Percentiles rank a stretch among this genome's conserved stretches.
These are phyloP conservation scores for Backusella westeae DNA, from an alignment of 192 early-diverging fungal genomes.

Conservation along the genomic window DNA sequence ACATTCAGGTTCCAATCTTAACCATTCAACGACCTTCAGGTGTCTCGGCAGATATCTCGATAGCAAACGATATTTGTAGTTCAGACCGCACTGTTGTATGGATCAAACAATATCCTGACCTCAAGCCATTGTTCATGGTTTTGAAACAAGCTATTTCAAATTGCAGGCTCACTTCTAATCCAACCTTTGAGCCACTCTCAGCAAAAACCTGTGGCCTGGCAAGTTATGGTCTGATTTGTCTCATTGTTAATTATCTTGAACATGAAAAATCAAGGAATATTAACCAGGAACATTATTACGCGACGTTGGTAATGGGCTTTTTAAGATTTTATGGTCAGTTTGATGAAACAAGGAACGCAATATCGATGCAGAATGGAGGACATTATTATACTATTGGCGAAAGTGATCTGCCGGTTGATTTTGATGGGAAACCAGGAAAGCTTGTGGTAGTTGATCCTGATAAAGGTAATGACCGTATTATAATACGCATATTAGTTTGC, in stretches of 20 bases:
- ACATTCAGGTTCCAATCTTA: conserved; percentile 20
- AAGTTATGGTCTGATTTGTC: conserved; percentile 27
- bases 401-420: neutral
- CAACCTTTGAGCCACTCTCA: conserved; percentile 15
- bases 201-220: conserved; percentile 21
- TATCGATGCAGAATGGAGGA: conserved; percentile 6
- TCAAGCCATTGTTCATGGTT: conserved; percentile 27
- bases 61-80: conserved; percentile 18
- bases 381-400: neutral
- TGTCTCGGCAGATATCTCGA: conserved; percentile 17
- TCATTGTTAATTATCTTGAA: conserved; percentile 30
- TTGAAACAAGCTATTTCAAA: conserved; percentile 28
- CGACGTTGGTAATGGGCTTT: conserved; percentile 10
- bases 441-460: conserved; percentile 15
- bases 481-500: neutral
- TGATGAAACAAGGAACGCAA: neutral
- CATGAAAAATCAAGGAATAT: neutral
- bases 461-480: neutral
- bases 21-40: neutral
- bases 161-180: neutral
- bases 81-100: conserved; percentile 17
- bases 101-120: conserved; percentile 18
- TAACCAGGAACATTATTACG: neutral
- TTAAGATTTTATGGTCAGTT: conserved; percentile 8
- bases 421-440: neutral